Evolutionary conservation across 371 early-diverging fungal species (phyloP), one percentile per base, ranked within the genome.

Genomic region (Enteropsectra breve): DNA sequence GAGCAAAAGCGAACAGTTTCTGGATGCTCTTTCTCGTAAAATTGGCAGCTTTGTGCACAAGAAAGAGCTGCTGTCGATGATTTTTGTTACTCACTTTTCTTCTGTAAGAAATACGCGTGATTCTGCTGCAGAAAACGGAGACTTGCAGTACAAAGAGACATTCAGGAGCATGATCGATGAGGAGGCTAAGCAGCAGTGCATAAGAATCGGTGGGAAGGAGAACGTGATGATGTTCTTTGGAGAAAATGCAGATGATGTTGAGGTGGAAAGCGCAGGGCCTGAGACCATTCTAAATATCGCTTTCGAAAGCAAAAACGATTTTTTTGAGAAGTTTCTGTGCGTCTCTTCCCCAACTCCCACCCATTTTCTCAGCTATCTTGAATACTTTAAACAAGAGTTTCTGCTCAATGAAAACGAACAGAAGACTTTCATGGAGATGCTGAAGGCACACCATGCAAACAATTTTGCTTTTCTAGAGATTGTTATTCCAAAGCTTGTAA

Each of bases 341-440:
- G 18, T 63, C 18, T 26, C 63, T 54, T 68, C 67, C 0, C 68
- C 73, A 52, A 47, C 57, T 15, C 33, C 68, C n/a, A 53, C 73
- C 1, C 73, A 72, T 36, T 72, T 72, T 47, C 34, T 72, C 8
- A 63, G 36, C 37, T 72, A 72, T 37, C 37, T 72, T 18, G 73
- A 72, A 49, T 38, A 55, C 28, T 72, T 50, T 40, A 72, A 72
- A 54, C 24, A 61, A 6, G n/a, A 56, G 8, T 45, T 72, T 18
- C 55, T 24, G 30, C 53, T 72, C 29, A 18, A n/a, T 5, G 57
- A 66, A 43, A 59, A 54, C 1, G 57, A 72, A 0, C 61, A 68
- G 40, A 38, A 62, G 28, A 3, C 50, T 13, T 63, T 72, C 36
- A 0, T 68, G 32, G 40, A 52, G 8, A 43, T 60, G n/a, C 54